Evolutionary conservation across 2,329 filamentous ascomycete genomes (phyloP).

Genomic region (Tolypocladium inflatum): DNA sequence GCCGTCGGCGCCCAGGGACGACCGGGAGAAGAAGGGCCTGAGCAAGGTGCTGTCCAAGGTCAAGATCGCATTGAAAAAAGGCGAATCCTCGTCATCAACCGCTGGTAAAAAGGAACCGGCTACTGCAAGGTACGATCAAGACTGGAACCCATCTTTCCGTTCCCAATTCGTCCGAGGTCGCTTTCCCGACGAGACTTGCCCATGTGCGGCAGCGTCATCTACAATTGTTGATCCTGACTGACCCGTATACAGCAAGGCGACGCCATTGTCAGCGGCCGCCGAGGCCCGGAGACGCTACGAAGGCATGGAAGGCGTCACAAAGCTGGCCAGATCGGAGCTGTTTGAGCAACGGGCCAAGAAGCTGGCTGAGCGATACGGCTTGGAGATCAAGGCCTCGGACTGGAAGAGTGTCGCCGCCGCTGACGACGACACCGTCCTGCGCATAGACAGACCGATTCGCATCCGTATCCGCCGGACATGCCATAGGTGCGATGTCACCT

Average conservation of each 20-base stretch:
- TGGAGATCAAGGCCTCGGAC: constrained; percentile 44
- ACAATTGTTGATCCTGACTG: background rate
- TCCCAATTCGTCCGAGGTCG: background rate
- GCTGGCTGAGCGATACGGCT: constrained; percentile 43
- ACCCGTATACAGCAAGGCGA: background rate
- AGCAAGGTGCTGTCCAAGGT: constrained; percentile 37
- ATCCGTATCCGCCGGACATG: constrained; percentile 73
- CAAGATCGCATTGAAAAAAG: constrained; percentile 40
- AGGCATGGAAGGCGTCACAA: constrained; percentile 21
- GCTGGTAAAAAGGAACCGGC: background rate
- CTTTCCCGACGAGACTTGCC: background rate
- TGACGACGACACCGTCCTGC: constrained; percentile 44
- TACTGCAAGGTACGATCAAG: background rate
- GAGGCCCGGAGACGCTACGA: constrained; percentile 18
- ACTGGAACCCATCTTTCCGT: background rate
- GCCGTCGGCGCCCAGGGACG: constrained; percentile 20
- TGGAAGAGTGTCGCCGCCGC: constrained; percentile 39
- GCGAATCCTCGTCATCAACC: constrained; percentile 21
- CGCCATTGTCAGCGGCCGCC: constrained; percentile 8
- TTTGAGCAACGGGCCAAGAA: constrained; percentile 48
- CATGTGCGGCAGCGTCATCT: too few relatives aligned
- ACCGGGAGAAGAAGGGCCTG: constrained; percentile 36
- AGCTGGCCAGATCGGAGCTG: constrained; percentile 39
- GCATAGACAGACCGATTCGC: constrained; percentile 66
- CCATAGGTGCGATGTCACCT: constrained; percentile 69